phyloP scores from a whole-genome alignment of 371 early-diverging fungal genomes.

The Rhizopus microsporus region DNA sequence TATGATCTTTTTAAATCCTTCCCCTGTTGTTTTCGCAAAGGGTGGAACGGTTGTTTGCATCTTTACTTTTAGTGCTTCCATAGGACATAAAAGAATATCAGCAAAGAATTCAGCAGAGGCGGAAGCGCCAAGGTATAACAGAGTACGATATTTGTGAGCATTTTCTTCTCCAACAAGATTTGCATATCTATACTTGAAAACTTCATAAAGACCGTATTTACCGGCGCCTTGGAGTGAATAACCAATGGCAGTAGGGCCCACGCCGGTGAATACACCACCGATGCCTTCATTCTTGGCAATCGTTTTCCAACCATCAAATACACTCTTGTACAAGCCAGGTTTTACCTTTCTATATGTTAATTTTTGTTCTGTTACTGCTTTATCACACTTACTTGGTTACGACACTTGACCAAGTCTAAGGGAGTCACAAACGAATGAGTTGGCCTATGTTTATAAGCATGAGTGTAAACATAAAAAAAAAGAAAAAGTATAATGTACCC shows the following conservation, averaged over 20 bases:
- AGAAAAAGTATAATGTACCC: conserved; percentile 13
- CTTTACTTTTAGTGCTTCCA: conserved; percentile 82
- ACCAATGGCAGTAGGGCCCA: conserved; percentile 81
- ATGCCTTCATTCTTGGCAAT: conserved; percentile 71
- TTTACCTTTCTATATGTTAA: conserved; percentile 30
- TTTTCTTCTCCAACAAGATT: conserved; percentile 71
- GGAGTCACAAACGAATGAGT: conserved; percentile 73
- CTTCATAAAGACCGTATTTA: conserved; percentile 89
- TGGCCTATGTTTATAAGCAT: conserved; percentile 37
- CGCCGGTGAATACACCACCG: conserved; percentile 76
- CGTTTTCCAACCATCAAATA: conserved; percentile 68
- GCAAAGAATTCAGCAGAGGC: conserved; percentile 90
- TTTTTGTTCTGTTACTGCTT: not conserved
- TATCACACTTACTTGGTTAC: conserved; percentile 52
- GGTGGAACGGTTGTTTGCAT: conserved; percentile 76
- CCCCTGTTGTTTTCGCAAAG: conserved; percentile 66
- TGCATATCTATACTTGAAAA: conserved; percentile 75
- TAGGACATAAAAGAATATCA: conserved; percentile 81
- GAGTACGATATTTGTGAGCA: conserved; percentile 73
- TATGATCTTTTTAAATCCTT: conserved; percentile 65
- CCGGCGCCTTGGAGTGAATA: conserved; percentile 87
- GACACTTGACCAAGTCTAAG: conserved; percentile 75
- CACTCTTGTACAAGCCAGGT: conserved; percentile 69
- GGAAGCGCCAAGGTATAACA: conserved; percentile 76
- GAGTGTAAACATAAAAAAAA: not conserved